phyloP scores from a whole-genome alignment of 768 basidiomycete species.

The Boletus rubroflammeus region DNA sequence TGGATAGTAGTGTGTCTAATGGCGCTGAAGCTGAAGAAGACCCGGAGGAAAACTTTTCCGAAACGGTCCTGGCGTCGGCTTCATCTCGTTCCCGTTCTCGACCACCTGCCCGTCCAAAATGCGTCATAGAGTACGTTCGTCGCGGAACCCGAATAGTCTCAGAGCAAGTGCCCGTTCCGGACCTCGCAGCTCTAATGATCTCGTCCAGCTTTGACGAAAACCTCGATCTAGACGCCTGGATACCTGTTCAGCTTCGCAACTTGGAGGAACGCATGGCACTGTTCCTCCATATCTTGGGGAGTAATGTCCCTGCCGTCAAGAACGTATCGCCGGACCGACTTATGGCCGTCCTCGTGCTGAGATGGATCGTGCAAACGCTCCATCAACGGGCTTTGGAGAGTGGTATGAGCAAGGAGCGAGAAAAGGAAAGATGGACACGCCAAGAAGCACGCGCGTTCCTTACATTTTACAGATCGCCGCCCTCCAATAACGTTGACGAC shows the following conservation, averaged over 20 bases:
- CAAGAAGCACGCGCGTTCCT: constrained; percentile 61
- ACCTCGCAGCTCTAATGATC: constrained; percentile 47
- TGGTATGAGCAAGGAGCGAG: constrained; percentile 49
- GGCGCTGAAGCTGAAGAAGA: constrained; percentile 43
- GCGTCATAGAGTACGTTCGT: constrained; percentile 57
- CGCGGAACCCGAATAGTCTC: constrained; percentile 62
- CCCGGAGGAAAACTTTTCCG: constrained; percentile 34
- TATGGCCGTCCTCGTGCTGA: constrained; percentile 51
- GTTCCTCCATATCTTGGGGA: constrained; percentile 53
- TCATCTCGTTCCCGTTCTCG: constrained; percentile 32
- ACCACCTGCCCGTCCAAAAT: constrained; percentile 18
- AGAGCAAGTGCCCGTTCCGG: constrained; percentile 52
- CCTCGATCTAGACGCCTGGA: constrained; percentile 23
- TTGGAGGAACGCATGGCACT: constrained; percentile 51
- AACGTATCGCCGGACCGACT: constrained; percentile 45
- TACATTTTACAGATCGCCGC: constrained; percentile 38
- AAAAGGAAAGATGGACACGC: constrained; percentile 67
- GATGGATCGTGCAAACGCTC: constrained; percentile 57
- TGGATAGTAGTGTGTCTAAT: constrained; percentile 21
- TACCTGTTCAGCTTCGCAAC: constrained; percentile 48
- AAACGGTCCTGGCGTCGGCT: constrained; percentile 28
- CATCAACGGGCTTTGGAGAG: constrained; percentile 49
- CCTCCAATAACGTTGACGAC: background rate
- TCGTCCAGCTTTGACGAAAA: constrained; percentile 30
- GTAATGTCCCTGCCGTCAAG: constrained; percentile 48